phyloP scores from a whole-genome alignment of 2,329 filamentous ascomycete species.

The Plectosphaerella sp. region DNA sequence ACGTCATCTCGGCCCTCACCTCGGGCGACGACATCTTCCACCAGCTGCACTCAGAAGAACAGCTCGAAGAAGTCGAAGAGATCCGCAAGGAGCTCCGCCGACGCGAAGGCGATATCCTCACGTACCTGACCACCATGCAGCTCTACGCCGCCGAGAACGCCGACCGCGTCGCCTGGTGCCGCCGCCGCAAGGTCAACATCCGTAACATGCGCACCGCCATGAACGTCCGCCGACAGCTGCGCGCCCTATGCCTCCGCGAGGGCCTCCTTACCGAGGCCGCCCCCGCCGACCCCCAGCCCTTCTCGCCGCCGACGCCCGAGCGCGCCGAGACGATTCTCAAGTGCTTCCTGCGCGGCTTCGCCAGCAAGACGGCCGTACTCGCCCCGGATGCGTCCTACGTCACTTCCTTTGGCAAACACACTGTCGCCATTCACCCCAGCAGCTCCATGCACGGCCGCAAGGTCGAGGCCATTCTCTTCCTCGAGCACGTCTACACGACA shows the following conservation, averaged over 20 bases:
- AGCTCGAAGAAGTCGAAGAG: conserved; percentile 47
- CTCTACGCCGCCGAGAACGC: conserved; percentile 53
- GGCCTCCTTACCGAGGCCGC: conserved; percentile 42
- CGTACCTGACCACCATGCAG: conserved; percentile 60
- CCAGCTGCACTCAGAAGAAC: conserved; percentile 54
- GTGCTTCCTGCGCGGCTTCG: conserved; percentile 60
- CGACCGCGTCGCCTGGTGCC: conserved; percentile 55
- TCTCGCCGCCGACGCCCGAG: conserved; percentile 49
- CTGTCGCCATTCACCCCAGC: conserved; percentile 58
- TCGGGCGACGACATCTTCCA: conserved; percentile 60
- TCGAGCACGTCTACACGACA: conserved; percentile 62
- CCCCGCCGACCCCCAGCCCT: conserved; percentile 50
- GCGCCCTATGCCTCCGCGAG: conserved; percentile 49
- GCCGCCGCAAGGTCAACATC: conserved; percentile 48
- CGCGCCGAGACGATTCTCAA: conserved; percentile 49
- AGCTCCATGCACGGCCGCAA: conserved; percentile 60
- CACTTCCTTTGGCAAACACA: conserved; percentile 55
- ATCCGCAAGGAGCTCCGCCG: conserved; percentile 53
- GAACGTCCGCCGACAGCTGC: conserved; percentile 58
- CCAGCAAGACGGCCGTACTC: conserved; percentile 55
- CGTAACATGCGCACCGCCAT: conserved; percentile 60
- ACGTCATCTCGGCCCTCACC: conserved; percentile 67
- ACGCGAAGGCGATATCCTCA: conserved; percentile 61
- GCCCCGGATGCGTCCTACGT: conserved; percentile 58
- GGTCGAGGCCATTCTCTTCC: conserved; percentile 63